Percentiles rank a stretch among this genome's conserved stretches.
Conservation (phyloP, 495 filamentous ascomycete genomes). For the Saxispiralis lemnorum region DNA sequence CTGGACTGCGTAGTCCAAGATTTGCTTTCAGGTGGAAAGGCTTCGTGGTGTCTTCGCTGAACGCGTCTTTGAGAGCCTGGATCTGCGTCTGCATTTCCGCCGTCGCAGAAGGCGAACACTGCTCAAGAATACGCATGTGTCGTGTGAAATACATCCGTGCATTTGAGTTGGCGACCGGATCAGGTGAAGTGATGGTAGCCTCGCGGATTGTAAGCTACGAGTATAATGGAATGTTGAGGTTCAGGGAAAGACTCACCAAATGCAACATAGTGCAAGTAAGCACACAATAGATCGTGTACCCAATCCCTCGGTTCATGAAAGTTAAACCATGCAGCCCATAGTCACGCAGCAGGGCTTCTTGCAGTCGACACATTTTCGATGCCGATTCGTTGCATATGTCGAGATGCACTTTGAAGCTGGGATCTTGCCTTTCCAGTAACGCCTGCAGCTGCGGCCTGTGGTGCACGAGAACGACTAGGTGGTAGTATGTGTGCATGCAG, state of each 20-base stretch:
- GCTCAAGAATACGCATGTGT: conserved; percentile 89
- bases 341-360: conserved; percentile 62
- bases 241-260: conserved; percentile 42
- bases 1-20: conserved; percentile 75
- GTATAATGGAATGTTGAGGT: background rate
- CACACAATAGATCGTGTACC: conserved; percentile 84
- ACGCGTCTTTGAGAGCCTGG: conserved; percentile 75
- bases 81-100: conserved; percentile 85
- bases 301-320: conserved; percentile 89
- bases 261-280: conserved; percentile 91
- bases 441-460: conserved; percentile 72
- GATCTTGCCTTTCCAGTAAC: conserved; percentile 52
- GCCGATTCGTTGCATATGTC: conserved; percentile 70
- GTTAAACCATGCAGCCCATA: conserved; percentile 69
- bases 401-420: conserved; percentile 79
- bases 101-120: conserved; percentile 77
- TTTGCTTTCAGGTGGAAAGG: conserved; percentile 77
- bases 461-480: conserved; percentile 72
- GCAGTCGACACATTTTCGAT: conserved; percentile 74
- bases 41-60: conserved; percentile 70
- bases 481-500: conserved; percentile 85
- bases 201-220: conserved; percentile 21
- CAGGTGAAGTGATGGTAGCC: conserved; percentile 87
- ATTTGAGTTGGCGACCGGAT: conserved; percentile 70
- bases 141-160: conserved; percentile 82